These are phyloP conservation scores for Colletotrichum navitas DNA, from an alignment of 2,329 filamentous ascomycete species.

Conservation along the genomic window DNA sequence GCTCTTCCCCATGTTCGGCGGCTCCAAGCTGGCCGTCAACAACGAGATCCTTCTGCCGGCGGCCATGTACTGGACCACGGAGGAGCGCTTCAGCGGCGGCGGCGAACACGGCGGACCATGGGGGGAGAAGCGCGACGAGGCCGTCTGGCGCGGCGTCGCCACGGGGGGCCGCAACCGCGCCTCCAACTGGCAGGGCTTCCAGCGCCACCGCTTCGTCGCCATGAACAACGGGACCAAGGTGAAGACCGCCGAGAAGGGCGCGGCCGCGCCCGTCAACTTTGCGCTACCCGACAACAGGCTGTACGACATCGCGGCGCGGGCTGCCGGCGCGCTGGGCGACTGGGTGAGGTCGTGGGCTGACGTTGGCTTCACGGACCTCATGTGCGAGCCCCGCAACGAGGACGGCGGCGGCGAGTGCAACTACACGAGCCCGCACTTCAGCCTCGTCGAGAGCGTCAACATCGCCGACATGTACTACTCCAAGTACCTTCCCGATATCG, in stretches of 20 bases:
- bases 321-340: constrained; percentile 58
- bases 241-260: constrained; percentile 58
- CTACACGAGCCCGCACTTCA: constrained; percentile 63
- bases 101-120: constrained; percentile 67
- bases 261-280: constrained; percentile 64
- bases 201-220: constrained; percentile 80
- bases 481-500: constrained; percentile 82
- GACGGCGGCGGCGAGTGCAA: constrained; percentile 56
- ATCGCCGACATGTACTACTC: constrained; percentile 67
- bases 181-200: constrained; percentile 78
- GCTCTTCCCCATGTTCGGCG: constrained; percentile 75
- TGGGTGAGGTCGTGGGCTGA: constrained; percentile 66
- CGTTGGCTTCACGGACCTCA: constrained; percentile 67
- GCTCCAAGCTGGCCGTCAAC: constrained; percentile 76
- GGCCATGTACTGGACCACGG: constrained; percentile 76
- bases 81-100: constrained; percentile 71
- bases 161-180: constrained; percentile 71
- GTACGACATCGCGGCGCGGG: constrained; percentile 62
- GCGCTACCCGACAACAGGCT: constrained; percentile 59
- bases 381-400: constrained; percentile 56
- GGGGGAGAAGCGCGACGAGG: constrained; percentile 65
- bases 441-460: constrained; percentile 53
- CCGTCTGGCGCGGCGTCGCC: constrained; percentile 76
- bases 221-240: constrained; percentile 78
- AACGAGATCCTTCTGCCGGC: constrained; percentile 78